Base-by-base conservation (phyloP, 1,139 yeast species). In the Yamadazyma spencermartinsiae region DNA sequence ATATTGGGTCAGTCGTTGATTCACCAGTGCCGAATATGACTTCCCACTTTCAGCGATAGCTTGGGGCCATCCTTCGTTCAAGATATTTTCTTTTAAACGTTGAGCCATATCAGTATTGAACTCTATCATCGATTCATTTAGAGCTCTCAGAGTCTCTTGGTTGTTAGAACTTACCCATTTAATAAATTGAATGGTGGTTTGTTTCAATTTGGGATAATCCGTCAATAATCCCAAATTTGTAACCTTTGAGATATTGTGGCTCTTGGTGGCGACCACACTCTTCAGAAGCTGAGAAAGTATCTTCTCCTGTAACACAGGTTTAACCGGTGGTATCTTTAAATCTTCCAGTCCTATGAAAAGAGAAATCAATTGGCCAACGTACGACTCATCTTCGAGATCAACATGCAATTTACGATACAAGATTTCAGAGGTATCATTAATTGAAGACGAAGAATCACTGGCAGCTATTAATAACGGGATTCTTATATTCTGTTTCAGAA, bases 1-100 rank as follows among this genome's bases (percentile, higher is more conserved):
- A 53, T 87, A 89, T 44, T 85, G 87, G 21, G 74, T 63, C 50
- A 77, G 73, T 46, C 95, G 73, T 44, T 80, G 74, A 2, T 55
- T 48, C 1, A 70, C 44, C 8, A 63, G 55, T 4, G 63, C 48
- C 1, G 63, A 44, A 40, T 58, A 61, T 36, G 60, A 61, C n/a
- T 55, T 56, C 4, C 59, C 36, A 50, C 52, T 25, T 37, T 72
- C 71, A 35, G 72, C 48, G 9, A 24, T 23, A 3, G 29, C 39
- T 41, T 58, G 63, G 3, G 85, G 85, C 85, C 85, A 79, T 1
- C 85, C 86, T 43, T 78, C 82, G 16, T 68, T 56, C 35, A 72
- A 61, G 2, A 84, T 57, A 43, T 68, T 74, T 24, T 74, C 69
- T 51, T 74, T 73, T 42, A 84, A 62, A 42, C 74, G 72, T 1